Percentiles rank a stretch among this genome's conserved stretches.
phyloP scores from a whole-genome alignment of 345 rosid genomes.

The Geranium brycei region DNA sequence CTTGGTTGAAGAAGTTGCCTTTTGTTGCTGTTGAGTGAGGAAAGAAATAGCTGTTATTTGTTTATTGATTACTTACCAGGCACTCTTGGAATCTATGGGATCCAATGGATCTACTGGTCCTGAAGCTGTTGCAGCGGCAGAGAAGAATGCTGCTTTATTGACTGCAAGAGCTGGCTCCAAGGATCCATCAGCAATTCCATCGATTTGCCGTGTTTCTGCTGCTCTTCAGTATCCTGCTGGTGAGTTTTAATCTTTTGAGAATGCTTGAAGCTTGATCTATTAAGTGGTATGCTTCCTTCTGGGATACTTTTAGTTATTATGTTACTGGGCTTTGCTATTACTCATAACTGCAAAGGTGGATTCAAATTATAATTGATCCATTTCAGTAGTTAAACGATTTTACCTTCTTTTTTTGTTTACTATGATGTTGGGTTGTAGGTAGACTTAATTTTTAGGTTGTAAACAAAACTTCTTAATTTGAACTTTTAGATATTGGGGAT shows the following conservation, averaged over 20 bases:
- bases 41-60: too few relatives aligned
- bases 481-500: too few relatives aligned
- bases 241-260: conserved; percentile 18
- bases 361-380: background rate
- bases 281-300: conserved; percentile 4
- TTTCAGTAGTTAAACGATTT: background rate
- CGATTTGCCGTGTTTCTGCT: conserved; percentile 89
- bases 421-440: too few relatives aligned
- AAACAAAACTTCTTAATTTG: too few relatives aligned
- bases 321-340: background rate
- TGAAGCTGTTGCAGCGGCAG: conserved; percentile 79
- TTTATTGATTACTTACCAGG: conserved; percentile 35
- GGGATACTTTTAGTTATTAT: background rate
- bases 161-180: conserved; percentile 98
- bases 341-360: background rate
- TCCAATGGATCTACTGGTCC: conserved; percentile 82
- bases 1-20: too few relatives aligned
- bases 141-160: conserved; percentile 81
- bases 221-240: conserved; percentile 95
- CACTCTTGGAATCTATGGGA: conserved; percentile 82
- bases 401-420: background rate
- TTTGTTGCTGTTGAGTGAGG: too few relatives aligned
- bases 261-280: background rate
- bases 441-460: too few relatives aligned
- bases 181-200: conserved; percentile 97